Evolutionary conservation across 164 flowering plant species (phyloP), one percentile per base, ranked within the genome.

Genomic region (Warburgia ugandensis): DNA sequence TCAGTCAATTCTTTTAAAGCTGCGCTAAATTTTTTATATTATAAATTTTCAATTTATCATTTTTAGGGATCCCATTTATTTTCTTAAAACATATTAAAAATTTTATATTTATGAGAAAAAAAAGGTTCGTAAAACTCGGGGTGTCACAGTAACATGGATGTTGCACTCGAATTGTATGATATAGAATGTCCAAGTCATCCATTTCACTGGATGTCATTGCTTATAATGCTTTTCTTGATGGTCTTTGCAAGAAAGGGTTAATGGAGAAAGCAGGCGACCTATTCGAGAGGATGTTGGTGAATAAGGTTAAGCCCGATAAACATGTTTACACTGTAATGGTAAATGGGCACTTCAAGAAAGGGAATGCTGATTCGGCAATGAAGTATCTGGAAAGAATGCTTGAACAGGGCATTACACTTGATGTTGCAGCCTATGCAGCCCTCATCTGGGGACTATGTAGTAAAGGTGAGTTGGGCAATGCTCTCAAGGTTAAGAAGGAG

Each of bases 271-370:
- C 75, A 9, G 66, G 43, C 26, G 6, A 22, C 23, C 49, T 71
- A 52, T 65, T 68, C 46, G 28, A 9, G 1, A 27, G 40, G 33
- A 52, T 52, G 56, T 35, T 67, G 61, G 54, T 56, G 43, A 49
- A 56, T 46, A 62, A 70, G n/a, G 45, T 65, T 42, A 27, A 35
- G 48, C 68, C 71, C 20, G 70, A 70, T 57, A 30, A 54, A 12
- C 46, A 45, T 7, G 62, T 68, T 52, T 70, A 64, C 48, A 70
- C 71, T 50, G 62, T 68, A 1, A 45, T 74, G 59, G 68, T 70
- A 6, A 66, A 68, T 59, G 73, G 75, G 35, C 55, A 59, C 25
- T 73, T 73, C 48, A 65, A 62, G 61, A 64, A 59, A 26, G 66
- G 56, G 12, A 55, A 68, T 42, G 29, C 50, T n/a, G 64, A 60